Evolutionary conservation across 2,329 filamentous ascomycete genomes (phyloP).

Genomic region (Fusarium buxicola): DNA sequence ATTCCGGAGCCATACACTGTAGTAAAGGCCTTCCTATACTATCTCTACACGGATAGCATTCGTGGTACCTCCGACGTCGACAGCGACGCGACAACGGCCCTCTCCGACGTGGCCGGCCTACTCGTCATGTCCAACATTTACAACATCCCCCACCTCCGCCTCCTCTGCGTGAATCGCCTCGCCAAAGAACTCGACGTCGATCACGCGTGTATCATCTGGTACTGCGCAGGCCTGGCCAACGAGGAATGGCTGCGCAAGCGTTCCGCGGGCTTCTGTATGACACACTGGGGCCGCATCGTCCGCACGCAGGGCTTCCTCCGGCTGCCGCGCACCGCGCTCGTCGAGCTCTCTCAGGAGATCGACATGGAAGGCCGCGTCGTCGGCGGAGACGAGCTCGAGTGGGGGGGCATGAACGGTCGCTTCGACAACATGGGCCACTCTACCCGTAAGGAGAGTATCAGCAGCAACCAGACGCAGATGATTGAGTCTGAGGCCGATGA

Average conservation of each 20-base stretch:
- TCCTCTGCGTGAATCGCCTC: conserved; percentile 90
- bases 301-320: conserved; percentile 87
- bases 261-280: conserved; percentile 88
- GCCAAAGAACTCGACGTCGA: conserved; percentile 93
- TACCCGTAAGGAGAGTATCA: conserved; percentile 68
- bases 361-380: conserved; percentile 93
- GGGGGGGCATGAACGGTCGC: conserved; percentile 60
- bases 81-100: conserved; percentile 78
- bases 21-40: conserved; percentile 94
- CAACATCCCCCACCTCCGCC: conserved; percentile 91
- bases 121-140: conserved; percentile 99
- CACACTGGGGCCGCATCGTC: conserved; percentile 94
- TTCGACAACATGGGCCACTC: conserved; percentile 56
- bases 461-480: conserved; percentile 68
- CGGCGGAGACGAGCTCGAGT: conserved; percentile 83
- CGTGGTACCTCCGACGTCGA: conserved; percentile 62
- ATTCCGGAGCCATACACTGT: conserved; percentile 96
- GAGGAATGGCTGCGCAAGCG: conserved; percentile 95
- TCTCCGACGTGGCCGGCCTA: conserved; percentile 91
- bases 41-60: conserved; percentile 96
- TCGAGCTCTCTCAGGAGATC: conserved; percentile 93
- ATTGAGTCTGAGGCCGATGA: conserved; percentile 69
- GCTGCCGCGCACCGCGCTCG: conserved; percentile 80
- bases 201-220: conserved; percentile 96
- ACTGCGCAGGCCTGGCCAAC: conserved; percentile 87